These are phyloP conservation scores for Globisporangium spinosum DNA, from an alignment of 352 stramenopile genomes.

Conservation along the genomic window DNA sequence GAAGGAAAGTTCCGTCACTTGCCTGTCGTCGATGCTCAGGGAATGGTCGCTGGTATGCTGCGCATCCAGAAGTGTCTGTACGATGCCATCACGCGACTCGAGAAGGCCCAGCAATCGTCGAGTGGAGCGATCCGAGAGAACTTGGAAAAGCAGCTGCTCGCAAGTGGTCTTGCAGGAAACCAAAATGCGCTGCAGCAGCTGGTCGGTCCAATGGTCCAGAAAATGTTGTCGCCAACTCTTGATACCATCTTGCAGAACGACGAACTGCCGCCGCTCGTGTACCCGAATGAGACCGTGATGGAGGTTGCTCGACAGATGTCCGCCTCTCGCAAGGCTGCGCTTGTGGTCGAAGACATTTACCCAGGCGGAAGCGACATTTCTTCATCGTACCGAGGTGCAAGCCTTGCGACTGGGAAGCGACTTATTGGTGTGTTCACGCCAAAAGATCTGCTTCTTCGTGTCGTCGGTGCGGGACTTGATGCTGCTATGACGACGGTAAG, in stretches of 20 bases:
- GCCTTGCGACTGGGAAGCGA: conserved; percentile 45
- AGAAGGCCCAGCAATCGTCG: conserved; percentile 85
- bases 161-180: conserved; percentile 49
- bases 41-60: conserved; percentile 93
- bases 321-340: conserved; percentile 68
- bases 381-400: conserved; percentile 26
- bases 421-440: conserved; percentile 97
- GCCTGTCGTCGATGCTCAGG: conserved; percentile 90
- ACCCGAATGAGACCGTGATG: conserved; percentile 74
- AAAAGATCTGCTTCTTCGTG: conserved; percentile 96
- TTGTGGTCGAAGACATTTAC: conserved; percentile 73
- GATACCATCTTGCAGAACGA: conserved; percentile 81
- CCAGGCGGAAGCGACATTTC: conserved; percentile 20
- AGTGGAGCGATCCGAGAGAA: conserved; percentile 69
- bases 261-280: conserved; percentile 72
- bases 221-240: conserved; percentile 79
- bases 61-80: conserved; percentile 99
- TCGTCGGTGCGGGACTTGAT: conserved; percentile 91
- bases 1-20: conserved; percentile 95
- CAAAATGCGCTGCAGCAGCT: conserved; percentile 68
- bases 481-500: conserved; percentile 88
- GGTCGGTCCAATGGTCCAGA: conserved; percentile 82
- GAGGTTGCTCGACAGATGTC: conserved; percentile 87
- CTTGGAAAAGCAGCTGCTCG: conserved; percentile 72
- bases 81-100: conserved; percentile 96